Evolutionary conservation across 805 yeast species (phyloP), one percentile per base, ranked within the genome.

Genomic region (Metschnikowia noctiluminum): DNA sequence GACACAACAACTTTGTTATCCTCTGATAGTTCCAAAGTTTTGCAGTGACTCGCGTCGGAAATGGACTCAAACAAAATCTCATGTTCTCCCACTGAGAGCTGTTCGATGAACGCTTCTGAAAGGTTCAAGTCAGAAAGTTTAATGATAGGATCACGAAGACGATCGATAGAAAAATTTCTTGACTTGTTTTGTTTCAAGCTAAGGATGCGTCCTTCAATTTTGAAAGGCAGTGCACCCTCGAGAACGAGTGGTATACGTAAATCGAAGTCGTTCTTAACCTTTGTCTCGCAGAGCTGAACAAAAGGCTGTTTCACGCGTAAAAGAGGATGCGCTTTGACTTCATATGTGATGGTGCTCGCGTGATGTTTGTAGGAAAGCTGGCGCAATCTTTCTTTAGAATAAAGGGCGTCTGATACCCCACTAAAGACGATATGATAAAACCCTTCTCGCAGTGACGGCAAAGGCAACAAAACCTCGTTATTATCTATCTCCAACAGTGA

Each of bases 41-140:
- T 53, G 65, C 98, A 92, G 0, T 91, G 94, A 57, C 81, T 80
- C 1, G 78, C 74, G 65, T 92, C 97, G 5, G 64, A 60, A 12
- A 91, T 73, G 49, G 77, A 77, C 27, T 71, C 71, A 28, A 92
- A 70, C 0, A 80, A 69, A 2, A 92, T 68, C 11, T 75, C 57
- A 61, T 89, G 91, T 35, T 80, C 79, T 1, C 97, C 98, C n/a
- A 85, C 71, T 6, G 77, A 73, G 52, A 87, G 63, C 2, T 76
- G 72, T 35, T 40, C 68, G 57, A 44, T 77, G 64, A 27, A 73
- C 62, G 48, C 78, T 68, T 2, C 43, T 15, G 40, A 38, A 6
- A 50, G 43, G 15, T 52, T 45, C 16, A 50, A 35, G 13, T 53
- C 54, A 10, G 38, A 37, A 43, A 57, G 40, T 26, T 52, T 46